These are phyloP conservation scores for Debaryomyces castellii DNA, from an alignment of 805 yeast species.

Conservation along the genomic window DNA sequence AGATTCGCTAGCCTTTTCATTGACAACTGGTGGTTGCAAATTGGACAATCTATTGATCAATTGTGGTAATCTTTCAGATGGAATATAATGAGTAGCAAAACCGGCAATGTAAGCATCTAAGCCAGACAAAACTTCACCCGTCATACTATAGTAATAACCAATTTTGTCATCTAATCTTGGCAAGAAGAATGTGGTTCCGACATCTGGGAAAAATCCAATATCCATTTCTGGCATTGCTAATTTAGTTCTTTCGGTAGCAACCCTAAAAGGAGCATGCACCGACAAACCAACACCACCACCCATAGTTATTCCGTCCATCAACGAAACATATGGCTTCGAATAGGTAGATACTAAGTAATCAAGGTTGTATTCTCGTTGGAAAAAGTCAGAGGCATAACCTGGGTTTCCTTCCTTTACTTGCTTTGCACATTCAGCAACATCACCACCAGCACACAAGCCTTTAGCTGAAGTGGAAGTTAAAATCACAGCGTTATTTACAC, in stretches of 20 bases:
- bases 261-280: constrained; percentile 87
- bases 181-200: constrained; percentile 87
- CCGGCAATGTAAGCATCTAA: constrained; percentile 82
- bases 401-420: constrained; percentile 50
- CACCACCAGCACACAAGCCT: constrained; percentile 96
- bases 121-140: constrained; percentile 79
- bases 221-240: constrained; percentile 98
- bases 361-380: constrained; percentile 77
- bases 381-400: constrained; percentile 58
- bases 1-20: constrained; percentile 25
- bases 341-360: constrained; percentile 80
- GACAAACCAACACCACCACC: constrained; percentile 97
- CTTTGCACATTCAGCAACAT: constrained; percentile 77
- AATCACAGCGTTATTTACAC: constrained; percentile 61
- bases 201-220: constrained; percentile 95
- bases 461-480: constrained; percentile 64
- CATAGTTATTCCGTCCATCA: constrained; percentile 92
- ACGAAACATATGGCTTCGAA: constrained; percentile 79
- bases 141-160: constrained; percentile 83
- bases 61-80: constrained; percentile 59
- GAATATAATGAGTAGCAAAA: constrained; percentile 86
- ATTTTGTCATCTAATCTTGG: constrained; percentile 79
- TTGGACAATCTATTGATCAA: constrained; percentile 66
- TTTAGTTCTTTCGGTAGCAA: constrained; percentile 88
- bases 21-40: constrained; percentile 45